Conservation (phyloP, 2,329 filamentous ascomycete species). For the Dothideomycetes sp. region DNA sequence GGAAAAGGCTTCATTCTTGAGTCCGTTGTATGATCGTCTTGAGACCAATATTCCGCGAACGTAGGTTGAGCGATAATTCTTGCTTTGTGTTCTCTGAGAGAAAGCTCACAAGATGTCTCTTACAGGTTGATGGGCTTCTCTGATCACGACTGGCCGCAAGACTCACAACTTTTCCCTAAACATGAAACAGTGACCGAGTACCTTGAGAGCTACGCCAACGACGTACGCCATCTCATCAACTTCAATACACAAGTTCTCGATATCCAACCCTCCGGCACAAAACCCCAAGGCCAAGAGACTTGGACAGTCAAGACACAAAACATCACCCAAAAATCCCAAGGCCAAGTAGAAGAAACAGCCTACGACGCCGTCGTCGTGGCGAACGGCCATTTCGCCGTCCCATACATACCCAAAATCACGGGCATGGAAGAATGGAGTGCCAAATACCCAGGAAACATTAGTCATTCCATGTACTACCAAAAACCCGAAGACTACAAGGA, state of each 20-base stretch:
- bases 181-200: conserved; percentile 65
- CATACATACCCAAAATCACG: conserved; percentile 35
- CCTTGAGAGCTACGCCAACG: conserved; percentile 60
- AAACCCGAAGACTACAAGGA: conserved; percentile 50
- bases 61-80: no score
- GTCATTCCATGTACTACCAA: conserved; percentile 68
- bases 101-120: conserved; percentile 57
- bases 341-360: neutral
- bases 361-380: conserved; percentile 48
- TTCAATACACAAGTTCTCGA: conserved; percentile 64
- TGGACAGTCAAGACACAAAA: conserved; percentile 56
- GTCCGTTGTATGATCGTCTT: conserved; percentile 71
- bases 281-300: conserved; percentile 13
- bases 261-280: conserved; percentile 32
- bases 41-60: conserved; percentile 77
- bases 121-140: conserved; percentile 69
- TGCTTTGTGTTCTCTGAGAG: no score
- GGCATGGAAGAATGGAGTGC: conserved; percentile 34
- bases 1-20: conserved; percentile 56
- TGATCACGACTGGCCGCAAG: conserved; percentile 45
- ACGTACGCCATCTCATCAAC: conserved; percentile 56
- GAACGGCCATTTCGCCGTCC: conserved; percentile 40
- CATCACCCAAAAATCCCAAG: conserved; percentile 34
- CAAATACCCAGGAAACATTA: conserved; percentile 31
- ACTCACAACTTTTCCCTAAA: conserved; percentile 63